Evolutionary conservation across 75 land plant genomes (phyloP), one percentile per base, ranked within the genome.

Genomic region (Pseudotsuga menziesii): DNA sequence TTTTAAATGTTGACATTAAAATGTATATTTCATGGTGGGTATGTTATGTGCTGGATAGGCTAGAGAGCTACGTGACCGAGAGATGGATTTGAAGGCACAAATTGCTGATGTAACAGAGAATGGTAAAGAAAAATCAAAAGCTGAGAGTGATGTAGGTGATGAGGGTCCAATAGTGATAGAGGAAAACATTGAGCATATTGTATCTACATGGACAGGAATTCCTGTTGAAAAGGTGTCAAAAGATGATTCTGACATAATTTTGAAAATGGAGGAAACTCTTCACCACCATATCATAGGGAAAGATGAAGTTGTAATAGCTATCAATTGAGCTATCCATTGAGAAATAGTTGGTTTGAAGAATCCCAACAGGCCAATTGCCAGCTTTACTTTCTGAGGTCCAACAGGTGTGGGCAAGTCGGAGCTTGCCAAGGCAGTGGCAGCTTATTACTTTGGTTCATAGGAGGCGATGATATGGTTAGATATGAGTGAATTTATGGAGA

Each of bases 321-420:
- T 87, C 57, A 84, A 84, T 54, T 82, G 89, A 54, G 89, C 89
- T 35, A 85, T 87, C 41, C 84, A 84, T 19, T 62, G 89, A 26
- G 84, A 88, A 0, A 78, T 88, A 27, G 89, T 87, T 12, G 87
- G 89, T 29, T 80, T 85, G 62, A 87, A 86, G 78, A 87, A 87
- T 56, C 89, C 89, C 23, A 87, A 85, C 76, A 77, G 89, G 27
- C 89, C 88, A 20, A 87, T 87, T 57, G 89, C 89, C 0, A 87
- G 89, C 77, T 87, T 87, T 81, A 87, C 85, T 12, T 87, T 87
- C 83, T 87, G 88, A 19, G 89, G 89, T 74, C 89, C 89, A 6
- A 87, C 89, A 58, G 89, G 89, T 60, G 89, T 87, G 61, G 89
- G 89, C 14, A 87, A 87, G 57, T 87, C 89, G 4, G 89, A 87